These are phyloP conservation scores for Trichoderma sp. DNA, from an alignment of 2,329 filamentous ascomycete genomes.

Conservation along the genomic window DNA sequence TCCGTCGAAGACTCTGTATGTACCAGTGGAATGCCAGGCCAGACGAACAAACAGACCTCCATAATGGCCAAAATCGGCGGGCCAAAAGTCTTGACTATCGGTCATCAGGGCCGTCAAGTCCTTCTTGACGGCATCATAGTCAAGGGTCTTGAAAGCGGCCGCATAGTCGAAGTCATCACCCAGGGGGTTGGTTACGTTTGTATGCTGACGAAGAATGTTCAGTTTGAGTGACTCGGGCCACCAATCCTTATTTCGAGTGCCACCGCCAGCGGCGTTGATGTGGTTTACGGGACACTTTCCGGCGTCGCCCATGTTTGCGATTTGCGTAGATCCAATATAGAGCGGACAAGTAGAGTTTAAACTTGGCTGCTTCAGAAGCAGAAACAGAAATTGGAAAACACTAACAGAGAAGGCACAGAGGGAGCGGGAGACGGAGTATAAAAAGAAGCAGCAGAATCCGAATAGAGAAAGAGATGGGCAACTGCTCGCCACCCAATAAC, in stretches of 20 bases:
- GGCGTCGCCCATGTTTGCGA: conserved; percentile 23
- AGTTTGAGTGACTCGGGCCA: conserved; percentile 70
- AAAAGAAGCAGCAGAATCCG: not conserved
- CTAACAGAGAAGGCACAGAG: not conserved
- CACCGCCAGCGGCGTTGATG: conserved; percentile 57
- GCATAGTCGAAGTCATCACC: conserved; percentile 70
- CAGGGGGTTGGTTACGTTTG: conserved; percentile 62
- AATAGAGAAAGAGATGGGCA: not conserved
- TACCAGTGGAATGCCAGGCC: conserved; percentile 80
- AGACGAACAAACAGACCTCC: conserved; percentile 78
- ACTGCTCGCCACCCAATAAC: not conserved
- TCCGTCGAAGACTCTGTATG: conserved; percentile 67
- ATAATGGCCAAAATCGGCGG: conserved; percentile 79
- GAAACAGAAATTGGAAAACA: not conserved
- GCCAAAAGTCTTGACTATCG: conserved; percentile 79
- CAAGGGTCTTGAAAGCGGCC: conserved; percentile 68
- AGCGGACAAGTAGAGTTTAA: not conserved
- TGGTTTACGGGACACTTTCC: conserved; percentile 37
- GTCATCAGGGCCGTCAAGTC: conserved; percentile 73
- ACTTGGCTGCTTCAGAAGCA: not conserved
- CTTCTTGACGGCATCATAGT: conserved; percentile 63
- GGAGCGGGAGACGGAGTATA: not conserved
- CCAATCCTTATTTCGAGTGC: conserved; percentile 70
- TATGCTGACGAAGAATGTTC: conserved; percentile 74
- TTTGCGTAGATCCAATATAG: not conserved